Conservation (phyloP, 2,329 filamentous ascomycete genomes). For the Fusarium lateritium region DNA sequence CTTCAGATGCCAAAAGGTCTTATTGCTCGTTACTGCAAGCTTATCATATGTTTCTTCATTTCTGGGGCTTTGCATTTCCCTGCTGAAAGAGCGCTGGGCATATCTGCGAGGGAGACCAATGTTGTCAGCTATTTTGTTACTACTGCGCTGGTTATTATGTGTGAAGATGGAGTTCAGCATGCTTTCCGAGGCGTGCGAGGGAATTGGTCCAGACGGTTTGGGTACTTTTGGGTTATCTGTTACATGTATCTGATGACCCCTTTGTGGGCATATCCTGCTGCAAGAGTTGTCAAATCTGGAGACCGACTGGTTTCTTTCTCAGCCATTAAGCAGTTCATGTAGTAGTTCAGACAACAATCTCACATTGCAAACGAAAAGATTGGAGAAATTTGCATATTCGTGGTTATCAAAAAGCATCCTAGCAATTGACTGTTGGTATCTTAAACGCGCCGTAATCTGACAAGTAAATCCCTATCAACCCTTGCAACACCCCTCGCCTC, state of each 20-base stretch:
- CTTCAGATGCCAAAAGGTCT: conserved; percentile 22
- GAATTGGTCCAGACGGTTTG: conserved; percentile 5
- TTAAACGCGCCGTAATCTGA: conserved; percentile 32
- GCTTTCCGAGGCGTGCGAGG: neutral
- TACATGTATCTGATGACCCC: conserved; percentile 45
- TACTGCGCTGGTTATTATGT: conserved; percentile 36
- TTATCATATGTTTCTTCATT: conserved; percentile 33
- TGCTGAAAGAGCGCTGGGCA: conserved; percentile 33
- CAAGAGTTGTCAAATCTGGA: conserved; percentile 25
- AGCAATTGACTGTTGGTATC: neutral
- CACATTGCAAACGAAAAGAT: no score
- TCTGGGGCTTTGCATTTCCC: conserved; percentile 38
- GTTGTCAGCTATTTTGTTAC: conserved; percentile 27
- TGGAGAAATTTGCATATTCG: no score
- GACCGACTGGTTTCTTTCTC: conserved; percentile 32
- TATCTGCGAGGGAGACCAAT: conserved; percentile 31
- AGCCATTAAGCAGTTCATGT: conserved; percentile 1
- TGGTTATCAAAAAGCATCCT: no score
- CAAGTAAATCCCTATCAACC: conserved; percentile 43
- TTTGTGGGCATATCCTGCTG: conserved; percentile 40
- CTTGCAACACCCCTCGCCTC: conserved; percentile 45
- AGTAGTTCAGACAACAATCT: neutral
- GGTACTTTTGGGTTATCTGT: conserved; percentile 33
- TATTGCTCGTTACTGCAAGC: conserved; percentile 34
- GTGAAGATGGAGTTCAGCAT: conserved; percentile 32